A percentile compares a stretch with the other conserved stretches of the same genome.
Conservation (phyloP, 1,284 basidiomycete species). For the Ganoderma resinaceum region DNA sequence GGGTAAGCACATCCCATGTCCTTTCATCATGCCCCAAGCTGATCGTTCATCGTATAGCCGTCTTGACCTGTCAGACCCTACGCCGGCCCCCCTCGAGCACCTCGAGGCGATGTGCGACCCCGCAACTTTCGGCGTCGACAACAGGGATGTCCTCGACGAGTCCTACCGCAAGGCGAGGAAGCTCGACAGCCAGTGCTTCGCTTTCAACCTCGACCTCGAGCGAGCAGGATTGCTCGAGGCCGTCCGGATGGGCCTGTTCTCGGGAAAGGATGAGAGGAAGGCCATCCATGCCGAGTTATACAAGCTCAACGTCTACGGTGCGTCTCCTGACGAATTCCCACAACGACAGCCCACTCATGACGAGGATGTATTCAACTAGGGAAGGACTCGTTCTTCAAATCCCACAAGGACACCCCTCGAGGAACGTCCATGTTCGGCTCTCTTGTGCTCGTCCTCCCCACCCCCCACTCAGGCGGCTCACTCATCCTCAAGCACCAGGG, state of each 20-base stretch:
- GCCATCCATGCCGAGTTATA: slow-evolving; percentile 32
- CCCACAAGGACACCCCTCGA: slow-evolving; percentile 50
- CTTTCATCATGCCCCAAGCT: background rate
- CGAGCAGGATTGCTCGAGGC: slow-evolving; percentile 22
- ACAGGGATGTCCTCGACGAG: slow-evolving; percentile 34
- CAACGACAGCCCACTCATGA: slow-evolving; percentile 7
- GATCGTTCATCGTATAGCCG: slow-evolving; percentile 5
- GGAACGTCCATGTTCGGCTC: slow-evolving; percentile 43
- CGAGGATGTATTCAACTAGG: slow-evolving; percentile 33
- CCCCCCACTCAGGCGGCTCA: slow-evolving; percentile 47
- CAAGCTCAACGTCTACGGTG: slow-evolving; percentile 41
- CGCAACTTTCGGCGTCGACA: slow-evolving; percentile 35
- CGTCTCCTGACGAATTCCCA: slow-evolving; percentile 32
- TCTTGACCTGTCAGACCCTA: slow-evolving; percentile 14
- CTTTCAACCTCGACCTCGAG: slow-evolving; percentile 6
- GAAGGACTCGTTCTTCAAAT: slow-evolving; percentile 48
- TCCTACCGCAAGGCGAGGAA: slow-evolving; percentile 35
- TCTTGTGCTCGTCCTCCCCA: slow-evolving; percentile 49
- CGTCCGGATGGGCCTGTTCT: slow-evolving; percentile 24
- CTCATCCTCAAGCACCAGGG: slow-evolving; percentile 43
- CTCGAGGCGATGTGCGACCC: slow-evolving; percentile 32
- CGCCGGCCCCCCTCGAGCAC: slow-evolving; percentile 3
- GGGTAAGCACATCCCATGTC: background rate
- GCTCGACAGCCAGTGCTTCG: slow-evolving; percentile 28
- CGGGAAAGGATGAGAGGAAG: slow-evolving; percentile 13